These are phyloP conservation scores for Acanthamoeba lugdunensis DNA, from an alignment of 208 protist species.

Conservation along the genomic window DNA sequence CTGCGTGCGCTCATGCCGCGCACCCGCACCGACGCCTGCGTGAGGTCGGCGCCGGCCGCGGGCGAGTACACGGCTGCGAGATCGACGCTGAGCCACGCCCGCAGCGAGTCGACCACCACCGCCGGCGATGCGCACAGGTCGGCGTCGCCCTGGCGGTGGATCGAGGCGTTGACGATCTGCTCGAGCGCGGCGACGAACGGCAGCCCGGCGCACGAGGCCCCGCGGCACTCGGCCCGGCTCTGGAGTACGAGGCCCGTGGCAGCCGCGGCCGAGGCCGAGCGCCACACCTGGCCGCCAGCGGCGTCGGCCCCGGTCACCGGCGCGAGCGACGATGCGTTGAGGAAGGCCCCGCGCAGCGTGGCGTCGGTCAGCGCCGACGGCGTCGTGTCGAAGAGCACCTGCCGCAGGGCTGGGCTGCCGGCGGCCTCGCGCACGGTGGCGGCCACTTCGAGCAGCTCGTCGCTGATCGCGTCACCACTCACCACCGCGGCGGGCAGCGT, in stretches of 20 bases:
- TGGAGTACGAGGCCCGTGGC: neutral
- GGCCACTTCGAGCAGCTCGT: neutral
- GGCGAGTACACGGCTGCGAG: neutral
- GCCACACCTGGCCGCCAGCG: neutral
- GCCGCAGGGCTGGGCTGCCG: neutral
- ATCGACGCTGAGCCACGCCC: neutral
- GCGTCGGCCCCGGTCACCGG: neutral
- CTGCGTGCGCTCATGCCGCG: slow-evolving; percentile 15
- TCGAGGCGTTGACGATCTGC: neutral
- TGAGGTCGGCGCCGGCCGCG: neutral
- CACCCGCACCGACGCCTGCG: neutral
- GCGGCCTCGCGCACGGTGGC: neutral
- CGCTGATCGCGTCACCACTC: too few relatives aligned
- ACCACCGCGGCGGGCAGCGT: neutral
- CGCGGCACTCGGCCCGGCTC: neutral
- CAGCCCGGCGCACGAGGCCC: neutral
- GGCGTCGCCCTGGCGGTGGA: neutral
- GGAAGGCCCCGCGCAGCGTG: neutral
- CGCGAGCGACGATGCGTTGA: neutral
- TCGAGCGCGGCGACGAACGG: neutral
- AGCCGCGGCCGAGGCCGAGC: neutral
- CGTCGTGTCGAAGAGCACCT: neutral
- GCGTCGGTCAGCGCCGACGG: neutral
- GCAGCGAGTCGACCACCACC: neutral
- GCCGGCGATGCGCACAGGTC: neutral